Evolutionary conservation across 306 rosid species (phyloP), one percentile per base, ranked within the genome.

Genomic region (Malus fusca): DNA sequence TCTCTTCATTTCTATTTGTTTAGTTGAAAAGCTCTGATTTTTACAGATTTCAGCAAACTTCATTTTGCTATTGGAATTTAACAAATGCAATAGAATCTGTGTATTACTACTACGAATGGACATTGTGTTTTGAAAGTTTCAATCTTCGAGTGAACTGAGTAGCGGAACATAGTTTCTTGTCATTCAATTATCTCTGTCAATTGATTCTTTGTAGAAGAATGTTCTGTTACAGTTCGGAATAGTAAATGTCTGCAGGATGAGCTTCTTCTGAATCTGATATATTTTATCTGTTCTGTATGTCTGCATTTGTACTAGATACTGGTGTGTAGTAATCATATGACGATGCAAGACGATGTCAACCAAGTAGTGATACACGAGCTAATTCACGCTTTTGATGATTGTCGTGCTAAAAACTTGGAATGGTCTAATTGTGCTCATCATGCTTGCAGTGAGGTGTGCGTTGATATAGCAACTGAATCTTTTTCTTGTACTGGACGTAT

Each of bases 391-490:
- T 94, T 73, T 72, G 97, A 91, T 40, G 95, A 94, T 30, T 94
- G 98, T 44, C 93, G 93, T 73, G 91, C 93, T 14, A 85, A 87
- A 40, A 91, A 91, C 79, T 80, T 94, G 83, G 81, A 91, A 28
- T 94, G 98, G 98, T 71, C 87, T 69, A 82, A 88, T 67, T 91
- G 98, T 76, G 94, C 97, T 68, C 98, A 94, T 85, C 98, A 91
- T 79, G 97, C 98, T 82, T 94, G 97, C 76, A 90, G 93, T 9
- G 97, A 94, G 97, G 98, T 91, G 74, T 44, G 70, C 18, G 59
- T 80, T 25, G 58, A 10, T 31, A 42, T 75, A 5, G 56, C 65
- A 58, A 18, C 25, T 11, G 12, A 61, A 13, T 11, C 37, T 21
- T 23, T 77, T 68, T 37, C 3, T 31, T 23, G 15, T 51, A 21